Base-by-base conservation (phyloP, 2,329 filamentous ascomycete species). In the Neopestalotiopsis rosae region DNA sequence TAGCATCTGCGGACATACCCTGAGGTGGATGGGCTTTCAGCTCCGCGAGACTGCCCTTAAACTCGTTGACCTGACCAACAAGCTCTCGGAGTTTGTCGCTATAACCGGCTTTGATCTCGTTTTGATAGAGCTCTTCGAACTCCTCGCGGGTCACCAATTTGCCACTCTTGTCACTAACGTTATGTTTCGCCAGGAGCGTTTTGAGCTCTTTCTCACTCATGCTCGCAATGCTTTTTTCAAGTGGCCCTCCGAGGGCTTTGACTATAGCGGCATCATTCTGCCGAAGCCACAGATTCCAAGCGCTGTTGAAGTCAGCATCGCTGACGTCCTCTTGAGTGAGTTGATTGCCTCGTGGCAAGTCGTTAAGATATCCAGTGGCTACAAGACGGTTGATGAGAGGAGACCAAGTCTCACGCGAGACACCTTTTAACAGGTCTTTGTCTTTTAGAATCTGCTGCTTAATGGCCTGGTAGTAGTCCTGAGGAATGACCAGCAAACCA, bases 231-330 rank as follows among this genome's bases (percentile, higher is more conserved):
- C 14, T 38, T n/a, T 59, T 59, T 28, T 62, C 32, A 17, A 62
- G 59, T 20, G 12, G 28, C 14, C 59, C 76, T 12, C 78, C 76
- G 5, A 87, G 72, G 14, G 79, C 72, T 2, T 81, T 77, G 2
- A 75, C 74, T 13, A 80, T 79, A 17, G 63, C 58, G 13, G 66
- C 77, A 14, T 85, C 76, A 75, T 90, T 90, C 20, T 82, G 82
- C 56, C 79, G 79, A 34, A 88, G 75, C 85, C 87, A 91, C 0
- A 80, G 78, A 24, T 85, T 80, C 87, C 88, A 90, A 4, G 81
- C 79, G 49, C 69, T 79, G 1, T 79, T 78, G 56, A 82, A 72
- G 38, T 79, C 59, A 40, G 28, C 14, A 13, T 30, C 34, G 34
- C 28, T 62, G 32, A 62, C n/a, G 20, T 62, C 59, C 32, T 62